Evolutionary conservation across 1,284 basidiomycete species (phyloP).

Genomic region (Heterobasidion irregulare): DNA sequence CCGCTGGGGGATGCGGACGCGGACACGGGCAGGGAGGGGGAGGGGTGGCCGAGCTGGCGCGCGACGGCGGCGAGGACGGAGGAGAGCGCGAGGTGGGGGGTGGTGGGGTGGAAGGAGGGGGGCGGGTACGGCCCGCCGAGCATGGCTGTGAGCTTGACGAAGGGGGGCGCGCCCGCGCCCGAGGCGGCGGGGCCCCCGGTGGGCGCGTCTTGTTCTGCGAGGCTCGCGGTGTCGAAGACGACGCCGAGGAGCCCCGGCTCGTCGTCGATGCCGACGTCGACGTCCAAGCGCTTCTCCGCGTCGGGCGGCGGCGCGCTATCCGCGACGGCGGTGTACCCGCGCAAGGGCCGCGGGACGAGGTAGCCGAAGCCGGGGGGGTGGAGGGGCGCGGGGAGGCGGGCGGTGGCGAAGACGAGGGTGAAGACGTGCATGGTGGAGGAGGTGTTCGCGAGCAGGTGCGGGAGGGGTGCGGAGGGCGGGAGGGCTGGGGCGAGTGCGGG

Average conservation of each 20-base stretch:
- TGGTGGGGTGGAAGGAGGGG: slow-evolving; percentile 19
- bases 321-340: slow-evolving; percentile 31
- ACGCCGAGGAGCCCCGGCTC: slow-evolving; percentile 64
- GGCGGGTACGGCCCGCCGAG: slow-evolving; percentile 73
- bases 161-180: slow-evolving; percentile 10
- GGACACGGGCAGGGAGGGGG: slow-evolving; percentile 42
- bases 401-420: slow-evolving; percentile 64
- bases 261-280: slow-evolving; percentile 7
- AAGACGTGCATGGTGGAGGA: slow-evolving; percentile 63
- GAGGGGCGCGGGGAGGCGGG: slow-evolving; percentile 33
- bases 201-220: slow-evolving; percentile 55
- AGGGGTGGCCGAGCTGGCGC: not conserved
- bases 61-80: slow-evolving; percentile 41
- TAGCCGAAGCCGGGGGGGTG: slow-evolving; percentile 91
- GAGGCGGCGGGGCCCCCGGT: slow-evolving; percentile 14
- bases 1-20: slow-evolving; percentile 13
- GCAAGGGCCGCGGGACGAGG: slow-evolving; percentile 73
- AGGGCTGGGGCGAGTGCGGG: slow-evolving; percentile 23
- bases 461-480: slow-evolving; percentile 13
- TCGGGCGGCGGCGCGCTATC: slow-evolving; percentile 4
- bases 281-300: no score
- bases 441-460: slow-evolving; percentile 47
- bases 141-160: slow-evolving; percentile 86
- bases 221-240: slow-evolving; percentile 77
- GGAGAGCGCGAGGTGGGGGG: slow-evolving; percentile 31